A percentile compares a stretch with the other conserved stretches of the same genome.
Evolutionary conservation across 345 rosid species (phyloP).

Genomic region (Zanthoxylum bungeanum): DNA sequence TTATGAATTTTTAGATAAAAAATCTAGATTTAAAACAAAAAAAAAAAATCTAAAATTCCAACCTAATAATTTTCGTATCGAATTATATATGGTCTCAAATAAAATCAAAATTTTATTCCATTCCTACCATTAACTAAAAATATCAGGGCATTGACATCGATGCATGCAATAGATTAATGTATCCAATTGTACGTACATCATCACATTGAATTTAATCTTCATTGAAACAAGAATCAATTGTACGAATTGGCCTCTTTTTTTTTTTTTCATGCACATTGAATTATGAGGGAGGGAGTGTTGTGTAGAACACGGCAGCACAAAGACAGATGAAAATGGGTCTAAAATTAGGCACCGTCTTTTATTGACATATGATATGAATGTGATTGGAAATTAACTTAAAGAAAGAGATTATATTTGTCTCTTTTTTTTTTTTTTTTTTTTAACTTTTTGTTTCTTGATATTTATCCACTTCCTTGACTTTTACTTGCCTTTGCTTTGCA

Average conservation of each 20-base stretch:
- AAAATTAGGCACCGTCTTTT: slow-evolving; percentile 53
- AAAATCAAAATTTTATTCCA: too few species aligned
- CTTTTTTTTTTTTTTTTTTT: too few species aligned
- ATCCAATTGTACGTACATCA: not conserved
- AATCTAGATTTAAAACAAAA: too few species aligned
- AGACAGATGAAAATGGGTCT: slow-evolving; percentile 26
- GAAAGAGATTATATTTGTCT: not conserved
- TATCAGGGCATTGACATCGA: too few species aligned
- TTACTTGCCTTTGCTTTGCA: not conserved
- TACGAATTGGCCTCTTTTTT: not conserved
- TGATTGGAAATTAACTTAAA: not conserved
- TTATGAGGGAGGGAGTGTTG: slow-evolving; percentile 19
- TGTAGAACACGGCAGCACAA: slow-evolving; percentile 33
- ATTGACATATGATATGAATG: slow-evolving; percentile 26
- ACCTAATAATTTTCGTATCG: too few species aligned
- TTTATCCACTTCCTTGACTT: too few species aligned
- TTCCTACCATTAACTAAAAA: too few species aligned
- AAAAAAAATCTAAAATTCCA: too few species aligned
- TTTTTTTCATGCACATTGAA: slow-evolving; percentile 28
- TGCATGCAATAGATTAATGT: too few species aligned
- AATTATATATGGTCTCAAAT: too few species aligned
- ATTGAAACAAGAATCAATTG: not conserved
- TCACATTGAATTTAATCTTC: not conserved
- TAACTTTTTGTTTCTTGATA: too few species aligned
- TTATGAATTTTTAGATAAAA: too few species aligned